These are phyloP conservation scores for Aspergillus puulaauensis DNA, from an alignment of 2,329 filamentous ascomycete species.

Conservation along the genomic window DNA sequence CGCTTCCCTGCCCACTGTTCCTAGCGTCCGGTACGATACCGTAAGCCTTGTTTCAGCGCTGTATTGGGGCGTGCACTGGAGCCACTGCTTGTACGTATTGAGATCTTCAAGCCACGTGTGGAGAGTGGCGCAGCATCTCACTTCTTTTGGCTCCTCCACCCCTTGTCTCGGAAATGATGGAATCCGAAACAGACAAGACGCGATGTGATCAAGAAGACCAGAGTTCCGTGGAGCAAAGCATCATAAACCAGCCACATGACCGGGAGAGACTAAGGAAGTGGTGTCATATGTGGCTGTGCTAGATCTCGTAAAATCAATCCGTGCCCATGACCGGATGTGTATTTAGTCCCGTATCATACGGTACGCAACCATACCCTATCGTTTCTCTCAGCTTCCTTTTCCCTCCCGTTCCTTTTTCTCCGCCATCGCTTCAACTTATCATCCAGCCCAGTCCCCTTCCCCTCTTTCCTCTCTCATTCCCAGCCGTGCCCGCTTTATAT, in stretches of 20 bases:
- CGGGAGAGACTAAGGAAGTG: not conserved
- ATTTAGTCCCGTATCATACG: not conserved
- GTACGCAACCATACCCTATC: not conserved
- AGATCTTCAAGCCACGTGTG: slow-evolving; percentile 6
- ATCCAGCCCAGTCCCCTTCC: slow-evolving; percentile 9
- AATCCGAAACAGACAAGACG: not conserved
- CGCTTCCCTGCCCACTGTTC: not conserved
- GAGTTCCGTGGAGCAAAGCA: not conserved
- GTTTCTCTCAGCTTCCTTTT: not conserved
- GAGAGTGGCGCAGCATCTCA: slow-evolving; percentile 11
- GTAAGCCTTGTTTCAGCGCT: not conserved
- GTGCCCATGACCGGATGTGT: not conserved
- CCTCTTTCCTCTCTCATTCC: slow-evolving; percentile 6
- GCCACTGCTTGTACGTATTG: not conserved
- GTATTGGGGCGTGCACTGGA: not conserved
- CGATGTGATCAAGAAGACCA: not conserved
- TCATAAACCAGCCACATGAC: not conserved
- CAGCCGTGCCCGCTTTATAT: slow-evolving; percentile 1
- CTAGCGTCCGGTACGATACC: slow-evolving; percentile 1
- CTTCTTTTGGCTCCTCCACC: not conserved
- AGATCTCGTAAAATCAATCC: not conserved
- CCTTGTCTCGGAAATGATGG: not conserved
- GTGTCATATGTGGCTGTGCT: not conserved
- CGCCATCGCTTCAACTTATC: slow-evolving; percentile 3
- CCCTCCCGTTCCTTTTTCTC: slow-evolving; percentile 2